Evolutionary conservation across 1,284 basidiomycete species (phyloP).

Genomic region (Tylopilus orsonianus): DNA sequence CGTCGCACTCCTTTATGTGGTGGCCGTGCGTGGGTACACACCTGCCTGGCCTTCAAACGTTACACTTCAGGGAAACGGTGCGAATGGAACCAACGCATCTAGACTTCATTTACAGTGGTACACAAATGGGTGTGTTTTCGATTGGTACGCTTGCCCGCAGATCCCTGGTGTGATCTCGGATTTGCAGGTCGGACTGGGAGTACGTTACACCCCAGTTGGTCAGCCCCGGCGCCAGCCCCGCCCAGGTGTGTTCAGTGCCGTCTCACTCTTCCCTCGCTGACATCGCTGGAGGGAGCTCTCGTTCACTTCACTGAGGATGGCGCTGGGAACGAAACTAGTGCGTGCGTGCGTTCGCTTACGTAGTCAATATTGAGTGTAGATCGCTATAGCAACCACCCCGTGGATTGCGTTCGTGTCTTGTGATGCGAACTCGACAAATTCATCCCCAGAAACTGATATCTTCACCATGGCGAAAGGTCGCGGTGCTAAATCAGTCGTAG

Average conservation of each 20-base stretch:
- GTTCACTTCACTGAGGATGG: conserved; percentile 75
- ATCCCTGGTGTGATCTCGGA: conserved; percentile 13
- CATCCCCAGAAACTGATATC: conserved; percentile 61
- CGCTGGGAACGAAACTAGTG: conserved; percentile 42
- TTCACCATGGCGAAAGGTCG: conserved; percentile 76
- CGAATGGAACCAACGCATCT: conserved; percentile 49
- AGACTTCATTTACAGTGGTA: conserved; percentile 66
- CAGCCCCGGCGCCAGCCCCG: conserved; percentile 45
- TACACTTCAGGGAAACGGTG: conserved; percentile 52
- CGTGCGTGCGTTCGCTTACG: conserved; percentile 7
- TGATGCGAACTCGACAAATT: conserved; percentile 69
- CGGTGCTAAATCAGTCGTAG: conserved; percentile 76
- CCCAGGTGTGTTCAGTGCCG: conserved; percentile 42
- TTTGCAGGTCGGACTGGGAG: conserved; percentile 45
- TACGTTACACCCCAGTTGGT: conserved; percentile 60
- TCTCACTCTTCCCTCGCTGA: conserved; percentile 7
- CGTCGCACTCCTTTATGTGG: conserved; percentile 6
- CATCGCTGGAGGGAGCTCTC: conserved; percentile 57
- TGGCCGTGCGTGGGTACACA: conserved; percentile 49
- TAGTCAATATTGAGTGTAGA: conserved; percentile 10
- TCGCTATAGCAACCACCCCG: conserved; percentile 62
- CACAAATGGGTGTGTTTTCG: conserved; percentile 42
- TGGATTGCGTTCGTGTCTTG: conserved; percentile 89
- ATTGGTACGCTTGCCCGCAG: conserved; percentile 1
- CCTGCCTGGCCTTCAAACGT: conserved; percentile 74